These are phyloP conservation scores for Aspergillus homomorphus DNA, from an alignment of 495 filamentous ascomycete genomes.

Conservation along the genomic window DNA sequence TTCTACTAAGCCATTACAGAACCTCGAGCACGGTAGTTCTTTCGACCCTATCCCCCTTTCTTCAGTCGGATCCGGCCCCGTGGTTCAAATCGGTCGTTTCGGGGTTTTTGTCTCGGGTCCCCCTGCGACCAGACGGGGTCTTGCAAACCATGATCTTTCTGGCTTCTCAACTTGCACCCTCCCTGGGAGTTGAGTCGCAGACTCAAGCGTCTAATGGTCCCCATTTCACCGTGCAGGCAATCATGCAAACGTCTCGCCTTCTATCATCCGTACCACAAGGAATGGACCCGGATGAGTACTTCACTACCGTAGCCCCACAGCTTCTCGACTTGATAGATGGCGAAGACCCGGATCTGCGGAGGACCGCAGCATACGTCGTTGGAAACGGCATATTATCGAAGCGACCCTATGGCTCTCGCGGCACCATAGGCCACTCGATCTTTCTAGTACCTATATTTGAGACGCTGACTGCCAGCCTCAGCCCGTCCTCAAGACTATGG, in stretches of 20 bases:
- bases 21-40: conserved; percentile 43
- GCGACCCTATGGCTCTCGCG: conserved; percentile 63
- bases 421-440: conserved; percentile 64
- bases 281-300: conserved; percentile 57
- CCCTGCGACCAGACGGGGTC: conserved; percentile 64
- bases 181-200: conserved; percentile 38
- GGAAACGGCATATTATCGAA: conserved; percentile 70
- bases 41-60: conserved; percentile 44
- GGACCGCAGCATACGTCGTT: conserved; percentile 67
- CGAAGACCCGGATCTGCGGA: conserved; percentile 58
- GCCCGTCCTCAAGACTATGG: conserved; percentile 25
- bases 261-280: conserved; percentile 60
- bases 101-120: conserved; percentile 55
- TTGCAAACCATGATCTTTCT: conserved; percentile 70
- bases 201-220: conserved; percentile 46
- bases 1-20: conserved; percentile 28
- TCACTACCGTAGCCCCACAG: conserved; percentile 61
- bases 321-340: conserved; percentile 66
- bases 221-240: conserved; percentile 67
- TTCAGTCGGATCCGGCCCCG: conserved; percentile 41
- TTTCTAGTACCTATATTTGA: conserved; percentile 64
- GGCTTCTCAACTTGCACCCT: conserved; percentile 53
- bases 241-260: conserved; percentile 62
- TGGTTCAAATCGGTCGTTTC: conserved; percentile 53
- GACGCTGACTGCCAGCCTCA: conserved; percentile 55